phyloP scores from a whole-genome alignment of 1,139 yeast genomes.

The Pichia inconspicua region DNA sequence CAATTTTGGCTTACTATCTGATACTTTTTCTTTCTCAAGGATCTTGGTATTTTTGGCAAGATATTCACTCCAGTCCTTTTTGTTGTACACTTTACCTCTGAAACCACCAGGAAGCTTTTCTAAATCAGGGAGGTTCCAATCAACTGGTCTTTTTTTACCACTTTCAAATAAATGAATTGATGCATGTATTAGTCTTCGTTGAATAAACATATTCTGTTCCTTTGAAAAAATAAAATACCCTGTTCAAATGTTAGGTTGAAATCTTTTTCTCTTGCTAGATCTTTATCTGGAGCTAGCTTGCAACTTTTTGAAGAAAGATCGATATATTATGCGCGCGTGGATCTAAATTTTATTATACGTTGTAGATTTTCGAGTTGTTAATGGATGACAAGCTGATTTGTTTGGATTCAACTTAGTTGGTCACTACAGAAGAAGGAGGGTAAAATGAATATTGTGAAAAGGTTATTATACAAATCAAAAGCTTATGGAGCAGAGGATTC shows the following conservation, averaged over 20 bases:
- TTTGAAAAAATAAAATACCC: no score
- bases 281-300: no score
- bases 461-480: conserved; percentile 41
- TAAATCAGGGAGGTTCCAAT: conserved; percentile 25
- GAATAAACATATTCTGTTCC: not conserved
- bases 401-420: no score
- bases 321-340: no score
- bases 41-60: conserved; percentile 20
- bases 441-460: conserved; percentile 69
- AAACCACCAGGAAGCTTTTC: conserved; percentile 27
- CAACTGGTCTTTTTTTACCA: conserved; percentile 14
- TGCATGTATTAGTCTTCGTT: conserved; percentile 2
- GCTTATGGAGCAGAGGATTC: conserved; percentile 51
- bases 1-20: not conserved
- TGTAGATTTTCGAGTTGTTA: no score
- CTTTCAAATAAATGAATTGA: not conserved
- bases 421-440: not conserved
- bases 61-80: conserved; percentile 23
- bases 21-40: conserved; percentile 12
- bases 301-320: no score
- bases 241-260: no score
- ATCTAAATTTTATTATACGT: no score
- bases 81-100: conserved; percentile 26
- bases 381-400: no score
- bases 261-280: no score